phyloP scores from a whole-genome alignment of 1,139 yeast genomes.

The Petasospora rhodanensis region DNA sequence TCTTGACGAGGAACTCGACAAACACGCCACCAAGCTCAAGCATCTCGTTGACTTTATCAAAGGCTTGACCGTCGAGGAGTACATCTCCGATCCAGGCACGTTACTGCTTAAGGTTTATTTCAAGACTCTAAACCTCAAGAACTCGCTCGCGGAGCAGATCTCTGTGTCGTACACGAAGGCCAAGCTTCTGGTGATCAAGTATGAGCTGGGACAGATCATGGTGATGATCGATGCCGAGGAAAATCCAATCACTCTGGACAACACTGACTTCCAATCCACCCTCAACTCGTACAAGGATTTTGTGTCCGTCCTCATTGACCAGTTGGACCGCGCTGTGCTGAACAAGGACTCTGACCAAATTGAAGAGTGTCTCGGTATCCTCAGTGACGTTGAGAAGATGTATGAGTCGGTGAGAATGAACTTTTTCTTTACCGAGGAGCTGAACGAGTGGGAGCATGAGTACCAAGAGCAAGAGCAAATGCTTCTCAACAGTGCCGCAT shows the following conservation, averaged over 20 bases:
- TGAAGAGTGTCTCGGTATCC: constrained; percentile 30
- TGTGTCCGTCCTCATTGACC: constrained; percentile 30
- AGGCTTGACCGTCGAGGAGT: constrained; percentile 20
- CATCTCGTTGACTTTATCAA: constrained; percentile 13
- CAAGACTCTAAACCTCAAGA: constrained; percentile 21
- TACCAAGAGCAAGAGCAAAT: constrained; percentile 10
- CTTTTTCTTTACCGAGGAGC: constrained; percentile 27
- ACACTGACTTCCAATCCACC: constrained; percentile 24
- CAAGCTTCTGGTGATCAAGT: constrained; percentile 21
- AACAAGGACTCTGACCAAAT: constrained; percentile 28
- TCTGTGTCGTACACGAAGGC: constrained; percentile 25
- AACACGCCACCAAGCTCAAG: constrained; percentile 6
- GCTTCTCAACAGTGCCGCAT: constrained; percentile 5
- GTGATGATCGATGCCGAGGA: constrained; percentile 19
- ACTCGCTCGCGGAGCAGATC: constrained; percentile 18
- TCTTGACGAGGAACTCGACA: constrained; percentile 19
- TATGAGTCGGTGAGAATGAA: constrained; percentile 32
- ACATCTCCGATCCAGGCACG: constrained; percentile 24
- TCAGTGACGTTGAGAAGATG: constrained; percentile 34
- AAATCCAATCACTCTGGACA: constrained; percentile 19
- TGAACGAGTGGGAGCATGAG: constrained; percentile 22
- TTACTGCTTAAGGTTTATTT: constrained; percentile 24
- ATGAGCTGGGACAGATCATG: constrained; percentile 20
- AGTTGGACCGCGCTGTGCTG: constrained; percentile 28
- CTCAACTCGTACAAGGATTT: constrained; percentile 26